phyloP scores from a whole-genome alignment of 2,329 filamentous ascomycete species.

The Macrophomina pseudophaseolina region DNA sequence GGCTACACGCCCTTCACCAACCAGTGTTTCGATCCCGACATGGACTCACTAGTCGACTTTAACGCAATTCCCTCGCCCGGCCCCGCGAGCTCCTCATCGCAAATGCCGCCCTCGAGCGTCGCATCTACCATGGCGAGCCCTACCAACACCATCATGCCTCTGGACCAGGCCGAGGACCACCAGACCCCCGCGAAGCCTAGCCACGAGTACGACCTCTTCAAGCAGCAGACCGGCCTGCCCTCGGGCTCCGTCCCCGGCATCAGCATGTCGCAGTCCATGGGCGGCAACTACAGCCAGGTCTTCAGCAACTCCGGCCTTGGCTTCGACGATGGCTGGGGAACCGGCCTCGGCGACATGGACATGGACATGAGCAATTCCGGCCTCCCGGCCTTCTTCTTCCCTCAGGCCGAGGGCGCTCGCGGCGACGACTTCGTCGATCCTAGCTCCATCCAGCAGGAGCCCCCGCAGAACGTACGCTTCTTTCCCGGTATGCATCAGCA shows the following conservation, averaged over 20 bases:
- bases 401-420: conserved; percentile 46
- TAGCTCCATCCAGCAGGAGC: conserved; percentile 70
- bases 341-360: conserved; percentile 66
- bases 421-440: conserved; percentile 71
- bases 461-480: conserved; percentile 68
- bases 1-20: conserved; percentile 37
- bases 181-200: conserved; percentile 77
- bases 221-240: conserved; percentile 92
- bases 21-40: conserved; percentile 48
- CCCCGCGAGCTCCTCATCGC: conserved; percentile 53
- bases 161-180: conserved; percentile 54
- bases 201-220: conserved; percentile 93
- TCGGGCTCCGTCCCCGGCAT: conserved; percentile 82
- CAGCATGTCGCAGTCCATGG: conserved; percentile 58
- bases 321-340: conserved; percentile 66
- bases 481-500: conserved; percentile 95
- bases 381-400: conserved; percentile 68
- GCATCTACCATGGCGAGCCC: conserved; percentile 60
- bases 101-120: conserved; percentile 58
- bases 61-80: conserved; percentile 66
- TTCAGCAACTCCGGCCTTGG: conserved; percentile 67
- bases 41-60: conserved; percentile 57
- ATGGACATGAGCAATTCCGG: conserved; percentile 60
- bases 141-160: conserved; percentile 58
- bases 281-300: conserved; percentile 43